These are phyloP conservation scores for Saccharum hybrid DNA, from an alignment of 202 grass and related monocot species.

Conservation along the genomic window DNA sequence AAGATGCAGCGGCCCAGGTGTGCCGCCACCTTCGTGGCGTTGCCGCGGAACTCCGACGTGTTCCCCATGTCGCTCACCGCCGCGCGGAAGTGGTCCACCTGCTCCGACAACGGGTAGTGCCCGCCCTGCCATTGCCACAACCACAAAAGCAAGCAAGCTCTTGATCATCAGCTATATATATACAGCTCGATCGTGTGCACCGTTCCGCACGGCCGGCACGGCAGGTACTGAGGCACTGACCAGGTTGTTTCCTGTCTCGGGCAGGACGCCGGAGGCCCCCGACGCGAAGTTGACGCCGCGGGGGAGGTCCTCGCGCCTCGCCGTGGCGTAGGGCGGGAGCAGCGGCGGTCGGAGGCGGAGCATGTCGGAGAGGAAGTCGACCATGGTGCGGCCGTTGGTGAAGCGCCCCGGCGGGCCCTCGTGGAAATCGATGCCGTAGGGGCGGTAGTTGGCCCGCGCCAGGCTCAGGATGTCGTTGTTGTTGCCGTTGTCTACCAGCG, in stretches of 20 bases:
- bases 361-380: constrained; percentile 60
- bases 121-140: constrained; percentile 49
- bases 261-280: constrained; percentile 69
- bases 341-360: constrained; percentile 63
- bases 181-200: no score
- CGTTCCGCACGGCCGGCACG: no score
- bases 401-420: constrained; percentile 73
- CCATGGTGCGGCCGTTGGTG: constrained; percentile 89
- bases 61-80: constrained; percentile 47
- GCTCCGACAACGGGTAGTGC: constrained; percentile 69
- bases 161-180: background rate
- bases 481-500: constrained; percentile 94
- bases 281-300: constrained; percentile 85
- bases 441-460: constrained; percentile 81
- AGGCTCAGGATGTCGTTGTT: constrained; percentile 82
- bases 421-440: constrained; percentile 84
- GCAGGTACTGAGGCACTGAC: constrained; percentile 26
- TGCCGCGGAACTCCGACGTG: constrained; percentile 26
- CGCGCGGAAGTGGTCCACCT: constrained; percentile 72
- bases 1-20: constrained; percentile 78
- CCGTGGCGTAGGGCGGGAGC: constrained; percentile 71
- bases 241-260: constrained; percentile 86
- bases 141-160: background rate
- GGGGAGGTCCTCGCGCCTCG: constrained; percentile 33
- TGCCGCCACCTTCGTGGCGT: background rate